phyloP scores from a whole-genome alignment of 139 green algal species.

The Closterium sp. region DNA sequence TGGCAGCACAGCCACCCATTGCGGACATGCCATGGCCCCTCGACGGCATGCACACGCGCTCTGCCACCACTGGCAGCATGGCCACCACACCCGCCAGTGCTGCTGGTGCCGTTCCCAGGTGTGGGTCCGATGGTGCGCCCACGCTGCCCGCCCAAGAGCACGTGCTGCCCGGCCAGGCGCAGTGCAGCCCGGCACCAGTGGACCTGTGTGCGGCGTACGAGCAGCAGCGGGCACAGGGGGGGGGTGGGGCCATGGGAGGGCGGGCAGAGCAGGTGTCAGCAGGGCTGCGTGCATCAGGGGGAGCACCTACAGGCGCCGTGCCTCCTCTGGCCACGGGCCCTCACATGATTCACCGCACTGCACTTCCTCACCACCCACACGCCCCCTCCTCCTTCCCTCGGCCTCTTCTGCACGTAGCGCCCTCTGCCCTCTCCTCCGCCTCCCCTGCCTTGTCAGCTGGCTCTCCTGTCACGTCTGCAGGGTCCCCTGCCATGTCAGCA shows the following conservation, averaged over 20 bases:
- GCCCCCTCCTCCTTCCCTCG: neutral
- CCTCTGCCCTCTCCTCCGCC: neutral
- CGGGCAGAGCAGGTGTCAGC: neutral
- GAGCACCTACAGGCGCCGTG: neutral
- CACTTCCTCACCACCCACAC: neutral
- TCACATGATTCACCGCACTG: neutral
- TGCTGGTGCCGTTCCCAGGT: neutral
- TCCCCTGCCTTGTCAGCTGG: neutral
- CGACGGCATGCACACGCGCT: too few relatives aligned
- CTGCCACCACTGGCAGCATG: neutral
- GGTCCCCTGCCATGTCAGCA: neutral
- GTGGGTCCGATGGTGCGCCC: neutral
- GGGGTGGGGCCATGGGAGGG: too few relatives aligned
- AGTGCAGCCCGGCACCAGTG: too few relatives aligned
- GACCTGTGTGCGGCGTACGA: too few relatives aligned
- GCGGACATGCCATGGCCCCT: neutral
- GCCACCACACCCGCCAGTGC: neutral
- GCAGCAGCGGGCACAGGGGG: too few relatives aligned
- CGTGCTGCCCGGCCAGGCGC: too few relatives aligned
- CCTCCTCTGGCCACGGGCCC: too few relatives aligned
- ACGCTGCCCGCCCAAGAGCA: neutral
- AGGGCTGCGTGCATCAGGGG: neutral
- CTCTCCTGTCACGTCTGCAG: neutral
- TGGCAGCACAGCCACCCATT: neutral
- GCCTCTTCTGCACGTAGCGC: neutral